Evolutionary conservation across 176 grass and related monocot genomes (phyloP).

Genomic region (Elaeis guineensis): DNA sequence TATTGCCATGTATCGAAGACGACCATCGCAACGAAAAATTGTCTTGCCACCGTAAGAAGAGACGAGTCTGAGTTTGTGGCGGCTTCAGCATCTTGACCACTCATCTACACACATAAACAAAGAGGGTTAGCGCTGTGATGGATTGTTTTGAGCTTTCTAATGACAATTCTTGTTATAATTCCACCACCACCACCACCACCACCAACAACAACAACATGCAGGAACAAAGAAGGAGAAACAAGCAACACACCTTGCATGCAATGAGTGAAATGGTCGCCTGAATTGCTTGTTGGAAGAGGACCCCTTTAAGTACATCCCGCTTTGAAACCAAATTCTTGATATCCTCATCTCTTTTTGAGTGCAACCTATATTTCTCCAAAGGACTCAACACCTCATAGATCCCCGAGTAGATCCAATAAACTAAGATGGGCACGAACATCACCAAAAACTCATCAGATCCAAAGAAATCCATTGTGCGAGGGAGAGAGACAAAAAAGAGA

Average conservation of each 20-base stretch:
- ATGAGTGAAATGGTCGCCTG: conserved; percentile 40
- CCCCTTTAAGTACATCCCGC: conserved; percentile 43
- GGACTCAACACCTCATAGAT: conserved; percentile 43
- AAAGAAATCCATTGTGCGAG: conserved; percentile 13
- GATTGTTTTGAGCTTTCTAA: too few relatives aligned
- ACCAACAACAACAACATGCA: too few relatives aligned
- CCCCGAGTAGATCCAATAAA: conserved; percentile 70
- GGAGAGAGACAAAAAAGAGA: conserved; percentile 37
- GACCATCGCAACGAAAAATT: conserved; percentile 40
- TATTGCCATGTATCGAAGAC: conserved; percentile 62
- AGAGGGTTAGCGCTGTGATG: too few relatives aligned
- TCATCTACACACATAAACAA: too few relatives aligned
- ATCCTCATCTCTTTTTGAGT: conserved; percentile 56
- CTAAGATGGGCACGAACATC: conserved; percentile 38
- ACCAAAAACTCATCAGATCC: conserved; percentile 27
- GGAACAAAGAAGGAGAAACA: neutral
- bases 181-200: too few relatives aligned
- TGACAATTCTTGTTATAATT: too few relatives aligned
- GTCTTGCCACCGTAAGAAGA: conserved; percentile 11
- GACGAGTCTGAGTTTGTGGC: neutral
- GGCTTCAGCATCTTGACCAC: too few relatives aligned
- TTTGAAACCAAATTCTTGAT: conserved; percentile 59
- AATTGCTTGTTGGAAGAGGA: conserved; percentile 76
- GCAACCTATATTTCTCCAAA: conserved; percentile 56
- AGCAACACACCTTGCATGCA: conserved; percentile 31